phyloP scores from a whole-genome alignment of 495 filamentous ascomycete species.

The Achaetomiella virescens region DNA sequence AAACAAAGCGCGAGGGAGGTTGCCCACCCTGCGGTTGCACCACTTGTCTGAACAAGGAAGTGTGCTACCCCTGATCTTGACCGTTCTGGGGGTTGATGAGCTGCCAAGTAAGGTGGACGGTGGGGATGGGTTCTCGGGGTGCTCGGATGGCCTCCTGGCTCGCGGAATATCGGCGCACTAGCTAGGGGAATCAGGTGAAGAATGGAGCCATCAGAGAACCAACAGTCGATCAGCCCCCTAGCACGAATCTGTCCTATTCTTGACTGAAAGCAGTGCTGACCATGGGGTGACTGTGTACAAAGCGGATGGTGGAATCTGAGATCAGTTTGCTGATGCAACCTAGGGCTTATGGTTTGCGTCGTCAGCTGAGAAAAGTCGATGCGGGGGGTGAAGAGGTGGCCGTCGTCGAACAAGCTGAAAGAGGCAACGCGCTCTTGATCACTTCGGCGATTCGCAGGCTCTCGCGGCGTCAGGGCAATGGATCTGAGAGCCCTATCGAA shows the following conservation, averaged over 20 bases:
- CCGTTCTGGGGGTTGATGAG: slow-evolving; percentile 1
- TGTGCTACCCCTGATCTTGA: slow-evolving; percentile 7
- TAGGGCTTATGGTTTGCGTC: too few relatives aligned
- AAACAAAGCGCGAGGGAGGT: slow-evolving; percentile 6
- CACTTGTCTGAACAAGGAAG: slow-evolving; percentile 9
- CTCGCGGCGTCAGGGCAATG: too few relatives aligned
- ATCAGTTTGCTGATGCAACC: neutral
- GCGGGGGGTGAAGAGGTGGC: too few relatives aligned
- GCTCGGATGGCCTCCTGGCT: neutral
- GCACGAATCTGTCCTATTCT: too few relatives aligned
- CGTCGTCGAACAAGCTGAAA: neutral
- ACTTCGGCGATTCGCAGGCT: neutral
- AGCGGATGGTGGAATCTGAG: neutral
- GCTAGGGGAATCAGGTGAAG: neutral
- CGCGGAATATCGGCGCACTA: neutral
- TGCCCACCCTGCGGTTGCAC: slow-evolving; percentile 1
- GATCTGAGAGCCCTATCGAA: neutral
- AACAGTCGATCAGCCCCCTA: neutral
- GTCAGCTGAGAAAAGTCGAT: too few relatives aligned
- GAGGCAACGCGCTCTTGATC: neutral
- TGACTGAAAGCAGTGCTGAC: neutral
- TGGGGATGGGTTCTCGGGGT: neutral
- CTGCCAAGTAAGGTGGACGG: slow-evolving; percentile 6
- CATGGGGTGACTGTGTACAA: neutral
- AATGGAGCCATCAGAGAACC: neutral